A percentile compares a stretch with the other conserved stretches of the same genome.
phyloP scores from a whole-genome alignment of 2,329 filamentous ascomycete species.

The Bipolaris gigantea region DNA sequence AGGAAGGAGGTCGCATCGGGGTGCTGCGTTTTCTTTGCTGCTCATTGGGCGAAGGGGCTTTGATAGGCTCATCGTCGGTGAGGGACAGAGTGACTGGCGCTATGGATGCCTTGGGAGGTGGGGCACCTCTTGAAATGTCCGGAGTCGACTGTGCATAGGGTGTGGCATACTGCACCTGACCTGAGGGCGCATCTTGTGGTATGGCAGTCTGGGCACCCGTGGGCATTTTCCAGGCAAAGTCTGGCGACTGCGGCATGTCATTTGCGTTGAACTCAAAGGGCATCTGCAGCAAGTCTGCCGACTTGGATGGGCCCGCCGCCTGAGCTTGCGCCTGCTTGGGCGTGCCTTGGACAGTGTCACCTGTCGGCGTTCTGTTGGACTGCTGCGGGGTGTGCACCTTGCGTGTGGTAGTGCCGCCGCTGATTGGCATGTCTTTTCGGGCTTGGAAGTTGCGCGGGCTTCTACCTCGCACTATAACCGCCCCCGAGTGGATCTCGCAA shows the following conservation, averaged over 20 bases:
- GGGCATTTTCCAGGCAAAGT: conserved; percentile 51
- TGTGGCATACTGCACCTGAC: conserved; percentile 37
- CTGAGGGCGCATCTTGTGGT: conserved; percentile 44
- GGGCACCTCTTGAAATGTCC: conserved; percentile 49
- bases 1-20: conserved; percentile 49
- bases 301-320: conserved; percentile 29
- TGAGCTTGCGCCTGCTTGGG: conserved; percentile 33
- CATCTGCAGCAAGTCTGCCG: conserved; percentile 44
- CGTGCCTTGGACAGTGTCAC: conserved; percentile 37
- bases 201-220: conserved; percentile 49
- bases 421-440: conserved; percentile 85
- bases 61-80: conserved; percentile 57
- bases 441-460: conserved; percentile 95
- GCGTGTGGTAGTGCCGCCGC: conserved; percentile 76
- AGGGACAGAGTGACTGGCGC: conserved; percentile 59
- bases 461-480: conserved; percentile 89
- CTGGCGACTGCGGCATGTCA: conserved; percentile 47
- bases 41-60: conserved; percentile 42
- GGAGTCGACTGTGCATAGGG: conserved; percentile 58
- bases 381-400: conserved; percentile 54
- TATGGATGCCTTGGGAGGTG: conserved; percentile 46
- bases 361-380: conserved; percentile 42
- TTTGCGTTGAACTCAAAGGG: conserved; percentile 48
- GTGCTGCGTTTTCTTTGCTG: conserved; percentile 40
- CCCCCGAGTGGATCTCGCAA: conserved; percentile 81